Evolutionary conservation across 352 stramenopile species (phyloP).

Genomic region (Phytophthora meadii): DNA sequence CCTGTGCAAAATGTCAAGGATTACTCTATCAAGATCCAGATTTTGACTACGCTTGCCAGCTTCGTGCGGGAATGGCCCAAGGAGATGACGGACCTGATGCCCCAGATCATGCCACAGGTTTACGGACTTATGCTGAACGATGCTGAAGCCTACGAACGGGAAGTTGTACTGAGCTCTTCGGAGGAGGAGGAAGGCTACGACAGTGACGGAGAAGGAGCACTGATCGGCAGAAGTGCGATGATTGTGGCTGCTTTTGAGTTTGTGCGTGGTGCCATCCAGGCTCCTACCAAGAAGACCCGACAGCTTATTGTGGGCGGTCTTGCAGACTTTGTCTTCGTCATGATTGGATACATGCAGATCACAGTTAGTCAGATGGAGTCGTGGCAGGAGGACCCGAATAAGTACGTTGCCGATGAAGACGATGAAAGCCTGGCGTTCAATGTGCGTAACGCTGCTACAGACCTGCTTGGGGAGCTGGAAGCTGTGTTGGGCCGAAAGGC

Average conservation of each 20-base stretch:
- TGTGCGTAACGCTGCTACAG: conserved; percentile 72
- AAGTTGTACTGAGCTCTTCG: conserved; percentile 56
- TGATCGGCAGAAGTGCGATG: conserved; percentile 72
- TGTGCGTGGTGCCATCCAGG: conserved; percentile 68
- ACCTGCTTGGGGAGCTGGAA: conserved; percentile 73
- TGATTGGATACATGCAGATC: conserved; percentile 90
- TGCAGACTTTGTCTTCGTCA: conserved; percentile 76
- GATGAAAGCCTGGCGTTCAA: conserved; percentile 85
- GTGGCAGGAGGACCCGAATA: conserved; percentile 84
- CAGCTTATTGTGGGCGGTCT: conserved; percentile 61
- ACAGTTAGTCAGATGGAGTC: conserved; percentile 73
- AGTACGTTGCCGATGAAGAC: conserved; percentile 87
- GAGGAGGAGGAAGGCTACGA: conserved; percentile 80
- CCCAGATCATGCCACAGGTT: conserved; percentile 76
- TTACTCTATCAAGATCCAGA: conserved; percentile 80
- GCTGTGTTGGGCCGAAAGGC: conserved; percentile 69
- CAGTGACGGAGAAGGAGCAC: conserved; percentile 73
- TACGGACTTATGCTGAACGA: conserved; percentile 61
- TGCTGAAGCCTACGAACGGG: conserved; percentile 56
- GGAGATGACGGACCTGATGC: conserved; percentile 77
- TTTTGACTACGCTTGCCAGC: conserved; percentile 73
- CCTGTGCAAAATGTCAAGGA: conserved; percentile 61
- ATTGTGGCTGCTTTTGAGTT: conserved; percentile 82
- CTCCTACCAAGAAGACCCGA: conserved; percentile 83
- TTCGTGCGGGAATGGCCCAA: conserved; percentile 87